These are phyloP conservation scores for Claviceps maximensis DNA, from an alignment of 2,329 filamentous ascomycete species.

Conservation along the genomic window DNA sequence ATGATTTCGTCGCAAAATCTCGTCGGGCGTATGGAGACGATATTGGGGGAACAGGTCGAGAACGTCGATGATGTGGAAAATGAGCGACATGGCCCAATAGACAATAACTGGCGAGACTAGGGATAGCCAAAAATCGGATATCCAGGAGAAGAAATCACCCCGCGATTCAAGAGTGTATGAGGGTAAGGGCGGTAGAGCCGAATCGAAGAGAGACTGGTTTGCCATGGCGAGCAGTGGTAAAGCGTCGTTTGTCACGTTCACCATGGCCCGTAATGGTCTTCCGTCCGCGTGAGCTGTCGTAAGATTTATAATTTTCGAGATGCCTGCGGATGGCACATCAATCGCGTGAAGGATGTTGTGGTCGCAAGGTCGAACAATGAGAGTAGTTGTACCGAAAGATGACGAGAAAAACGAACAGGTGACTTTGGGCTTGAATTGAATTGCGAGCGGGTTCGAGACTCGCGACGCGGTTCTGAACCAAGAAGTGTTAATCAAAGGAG, in stretches of 20 bases:
- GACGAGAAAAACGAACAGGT: too few species aligned
- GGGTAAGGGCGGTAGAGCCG: conserved; percentile 65
- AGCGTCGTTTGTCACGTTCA: conserved; percentile 22
- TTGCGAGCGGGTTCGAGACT: neutral
- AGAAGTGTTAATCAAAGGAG: neutral
- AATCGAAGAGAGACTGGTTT: conserved; percentile 44
- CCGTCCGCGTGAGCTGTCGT: neutral
- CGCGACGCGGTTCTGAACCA: neutral
- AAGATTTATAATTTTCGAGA: neutral
- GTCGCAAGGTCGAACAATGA: neutral
- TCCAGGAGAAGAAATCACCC: conserved; percentile 58
- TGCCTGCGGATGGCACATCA: neutral
- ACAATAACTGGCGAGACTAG: conserved; percentile 64
- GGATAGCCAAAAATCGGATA: conserved; percentile 70
- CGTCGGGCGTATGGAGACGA: conserved; percentile 85
- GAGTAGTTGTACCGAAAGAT: too few species aligned
- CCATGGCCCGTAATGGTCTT: conserved; percentile 19
- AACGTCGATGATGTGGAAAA: conserved; percentile 80
- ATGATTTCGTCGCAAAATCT: conserved; percentile 77
- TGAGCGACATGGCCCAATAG: conserved; percentile 76
- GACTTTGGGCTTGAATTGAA: neutral
- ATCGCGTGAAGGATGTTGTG: neutral
- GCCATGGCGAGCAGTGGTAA: conserved; percentile 26
- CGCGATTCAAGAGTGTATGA: conserved; percentile 61
- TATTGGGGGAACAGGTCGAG: conserved; percentile 82